Evolutionary conservation across 2,329 filamentous ascomycete species (phyloP), one percentile per base, ranked within the genome.

Genomic region (Aspergillus jensenii): DNA sequence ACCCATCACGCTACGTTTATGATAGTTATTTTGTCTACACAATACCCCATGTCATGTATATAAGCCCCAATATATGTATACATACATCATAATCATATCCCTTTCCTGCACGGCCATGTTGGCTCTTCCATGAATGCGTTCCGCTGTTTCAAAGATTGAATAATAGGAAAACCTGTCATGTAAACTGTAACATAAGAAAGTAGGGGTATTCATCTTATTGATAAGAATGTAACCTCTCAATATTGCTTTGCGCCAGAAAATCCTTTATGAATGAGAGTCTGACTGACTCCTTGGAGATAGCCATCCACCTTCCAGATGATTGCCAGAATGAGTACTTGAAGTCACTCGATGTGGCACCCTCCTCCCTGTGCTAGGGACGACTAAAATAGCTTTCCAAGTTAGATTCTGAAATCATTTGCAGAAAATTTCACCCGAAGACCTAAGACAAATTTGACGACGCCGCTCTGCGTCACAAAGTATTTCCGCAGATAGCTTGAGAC

Each of bases 401-500:
- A 37, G 14, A 37, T 37, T n/a, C 14, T 33, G 33, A 23, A 6
- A 15, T 35, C 33, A 2, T 12, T 35, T 19, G 17, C 37, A 61
- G 15, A 33, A 31, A 43, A 51, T 43, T 15, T 55, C 49, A 3
- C 51, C 58, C 15, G 58, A 45, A 11, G 70, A 67, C 33, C 64
- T 63, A 44, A 70, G 64, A 58, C 63, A 67, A 17, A 70, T 81
- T 67, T 88, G 86, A 64, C 90, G 81, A 64, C 90, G 84, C 66
- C 87, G 84, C 71, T 90, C 90, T 7, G 90, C 90, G 71, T 93
- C 90, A 58, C 88, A 86, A 68, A 93, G 85, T 59, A 93, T 91
- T 69, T 93, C 90, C 21, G 88, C 87, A n/a, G 88, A 87, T 50
- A 93, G 79, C 63, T 83, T 84, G 33, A 93, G 78, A 68, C 90